Percentiles rank a stretch among this genome's conserved stretches.
These are phyloP conservation scores for Cercospora sesami DNA, from an alignment of 2,329 filamentous ascomycete species.

Conservation along the genomic window DNA sequence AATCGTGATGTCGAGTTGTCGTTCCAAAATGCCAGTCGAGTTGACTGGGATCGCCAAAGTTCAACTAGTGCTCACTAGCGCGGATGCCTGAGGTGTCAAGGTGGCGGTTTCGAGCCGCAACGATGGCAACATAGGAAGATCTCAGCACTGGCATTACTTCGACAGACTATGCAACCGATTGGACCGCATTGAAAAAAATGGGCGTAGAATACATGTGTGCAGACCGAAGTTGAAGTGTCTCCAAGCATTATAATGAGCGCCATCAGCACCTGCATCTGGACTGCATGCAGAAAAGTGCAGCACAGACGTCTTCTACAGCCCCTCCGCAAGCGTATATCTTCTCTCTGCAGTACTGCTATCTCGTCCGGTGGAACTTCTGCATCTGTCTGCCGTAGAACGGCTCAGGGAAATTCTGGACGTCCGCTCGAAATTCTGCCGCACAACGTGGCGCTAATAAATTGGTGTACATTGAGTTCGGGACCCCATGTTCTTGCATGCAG, in stretches of 20 bases:
- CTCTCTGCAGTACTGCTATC: background rate
- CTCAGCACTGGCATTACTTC: background rate
- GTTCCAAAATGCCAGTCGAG: background rate
- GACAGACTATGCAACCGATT: background rate
- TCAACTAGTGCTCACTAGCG: slow-evolving; percentile 1
- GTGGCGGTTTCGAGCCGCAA: background rate
- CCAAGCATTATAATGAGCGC: background rate
- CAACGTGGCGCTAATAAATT: slow-evolving; percentile 9
- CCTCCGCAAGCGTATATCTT: background rate
- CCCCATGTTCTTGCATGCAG: slow-evolving; percentile 9
- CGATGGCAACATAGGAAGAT: background rate
- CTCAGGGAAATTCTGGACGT: background rate
- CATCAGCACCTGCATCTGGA: background rate
- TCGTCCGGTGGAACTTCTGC: background rate
- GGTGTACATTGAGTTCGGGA: slow-evolving; percentile 12
- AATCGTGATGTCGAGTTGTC: background rate
- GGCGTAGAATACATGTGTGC: background rate
- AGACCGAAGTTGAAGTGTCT: background rate
- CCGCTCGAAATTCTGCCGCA: background rate
- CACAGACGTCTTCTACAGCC: background rate
- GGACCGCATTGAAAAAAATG: background rate
- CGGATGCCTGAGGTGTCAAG: background rate
- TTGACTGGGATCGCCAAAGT: background rate
- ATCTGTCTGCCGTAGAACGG: background rate
- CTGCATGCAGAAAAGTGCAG: background rate